A percentile compares a stretch with the other conserved stretches of the same genome.
phyloP scores from a whole-genome alignment of 139 green algal species.

The Desmodesmus armatus region DNA sequence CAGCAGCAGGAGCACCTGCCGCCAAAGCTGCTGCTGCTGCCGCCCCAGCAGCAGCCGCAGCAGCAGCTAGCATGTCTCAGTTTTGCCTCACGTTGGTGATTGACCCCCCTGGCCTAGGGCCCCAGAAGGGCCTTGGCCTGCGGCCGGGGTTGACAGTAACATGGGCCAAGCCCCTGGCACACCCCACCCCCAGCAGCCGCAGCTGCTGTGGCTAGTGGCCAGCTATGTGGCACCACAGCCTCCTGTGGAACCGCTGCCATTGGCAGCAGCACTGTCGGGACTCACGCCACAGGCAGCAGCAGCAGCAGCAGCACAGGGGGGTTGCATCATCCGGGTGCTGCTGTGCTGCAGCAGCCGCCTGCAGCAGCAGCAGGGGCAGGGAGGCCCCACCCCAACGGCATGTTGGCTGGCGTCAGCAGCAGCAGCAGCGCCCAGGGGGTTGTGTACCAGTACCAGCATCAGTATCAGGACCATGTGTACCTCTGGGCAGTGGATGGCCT shows the following conservation, averaged over 20 bases:
- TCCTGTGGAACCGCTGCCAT: not conserved
- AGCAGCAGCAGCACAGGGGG: constrained; percentile 20
- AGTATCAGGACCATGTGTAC: constrained; percentile 57
- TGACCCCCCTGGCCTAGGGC: constrained; percentile 56
- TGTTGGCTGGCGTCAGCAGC: not conserved
- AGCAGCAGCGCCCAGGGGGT: not conserved
- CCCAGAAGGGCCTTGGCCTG: constrained; percentile 13
- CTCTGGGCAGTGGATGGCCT: constrained; percentile 76
- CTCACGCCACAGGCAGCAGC: not conserved
- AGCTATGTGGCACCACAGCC: not conserved
- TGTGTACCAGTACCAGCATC: not conserved
- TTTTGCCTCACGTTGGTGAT: constrained; percentile 78
- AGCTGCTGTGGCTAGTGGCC: constrained; percentile 45
- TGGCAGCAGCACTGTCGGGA: constrained; percentile 26
- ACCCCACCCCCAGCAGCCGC: not conserved
- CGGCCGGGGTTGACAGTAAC: constrained; percentile 47
- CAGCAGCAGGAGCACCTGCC: not conserved
- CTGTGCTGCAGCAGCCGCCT: not conserved
- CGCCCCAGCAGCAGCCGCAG: not conserved
- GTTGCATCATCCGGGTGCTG: not conserved
- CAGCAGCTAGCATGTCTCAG: constrained; percentile 52
- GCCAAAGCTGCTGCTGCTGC: not conserved
- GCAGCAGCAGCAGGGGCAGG: not conserved
- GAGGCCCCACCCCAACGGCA: no score
- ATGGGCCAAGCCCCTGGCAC: constrained; percentile 58